Conservation (phyloP, 2,329 filamentous ascomycete genomes). For the Botrytis medusae region DNA sequence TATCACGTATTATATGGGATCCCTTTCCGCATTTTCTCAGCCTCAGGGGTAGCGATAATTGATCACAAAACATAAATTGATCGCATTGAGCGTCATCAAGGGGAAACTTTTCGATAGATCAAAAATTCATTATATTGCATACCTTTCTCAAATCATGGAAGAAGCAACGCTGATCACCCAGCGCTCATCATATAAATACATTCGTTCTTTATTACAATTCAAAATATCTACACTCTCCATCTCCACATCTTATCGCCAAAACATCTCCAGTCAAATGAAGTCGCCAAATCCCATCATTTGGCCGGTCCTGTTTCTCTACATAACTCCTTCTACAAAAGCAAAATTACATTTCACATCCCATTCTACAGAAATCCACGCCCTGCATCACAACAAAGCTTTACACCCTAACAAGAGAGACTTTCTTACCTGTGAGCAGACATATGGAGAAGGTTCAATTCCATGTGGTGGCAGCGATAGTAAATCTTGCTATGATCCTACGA, state of each 20-base stretch:
- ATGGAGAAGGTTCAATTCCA: slow-evolving; percentile 24
- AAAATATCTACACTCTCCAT: neutral
- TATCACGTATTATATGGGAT: neutral
- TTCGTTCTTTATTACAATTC: neutral
- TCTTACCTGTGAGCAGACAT: slow-evolving; percentile 28
- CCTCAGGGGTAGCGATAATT: neutral
- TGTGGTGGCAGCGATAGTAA: slow-evolving; percentile 24
- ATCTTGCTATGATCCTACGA: slow-evolving; percentile 32
- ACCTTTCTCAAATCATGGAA: neutral
- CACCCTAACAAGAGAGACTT: slow-evolving; percentile 19
- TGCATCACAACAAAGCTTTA: neutral
- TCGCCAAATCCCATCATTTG: neutral
- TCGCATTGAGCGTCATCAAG: neutral
- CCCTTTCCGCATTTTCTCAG: neutral
- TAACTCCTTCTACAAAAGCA: neutral
- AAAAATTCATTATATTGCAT: slow-evolving; percentile 3
- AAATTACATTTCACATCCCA: slow-evolving; percentile 1
- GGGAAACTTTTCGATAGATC: neutral
- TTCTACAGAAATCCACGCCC: neutral
- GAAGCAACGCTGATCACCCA: neutral
- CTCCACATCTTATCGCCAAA: neutral
- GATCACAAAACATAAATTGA: neutral
- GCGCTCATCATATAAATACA: neutral
- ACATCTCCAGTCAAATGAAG: neutral
- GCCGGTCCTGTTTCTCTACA: neutral